Conservation (phyloP, 805 yeast genomes). For the Candida insectalens region DNA sequence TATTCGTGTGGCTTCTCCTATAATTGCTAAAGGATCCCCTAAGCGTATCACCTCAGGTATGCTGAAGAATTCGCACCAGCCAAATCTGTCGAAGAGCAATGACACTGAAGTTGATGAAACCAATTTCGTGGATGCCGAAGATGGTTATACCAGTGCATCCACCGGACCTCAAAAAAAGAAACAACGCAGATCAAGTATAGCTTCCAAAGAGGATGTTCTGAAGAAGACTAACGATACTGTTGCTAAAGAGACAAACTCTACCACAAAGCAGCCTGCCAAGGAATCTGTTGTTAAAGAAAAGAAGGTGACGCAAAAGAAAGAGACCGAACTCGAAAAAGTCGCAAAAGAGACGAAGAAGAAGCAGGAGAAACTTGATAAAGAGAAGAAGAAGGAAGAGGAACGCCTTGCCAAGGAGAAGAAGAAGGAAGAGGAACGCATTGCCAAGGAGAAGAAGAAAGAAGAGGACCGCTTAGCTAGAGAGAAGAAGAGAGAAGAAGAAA, state of each 20-base stretch:
- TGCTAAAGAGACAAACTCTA: background rate
- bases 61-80: slow-evolving; percentile 20
- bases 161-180: slow-evolving; percentile 5
- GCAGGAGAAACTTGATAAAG: background rate
- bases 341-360: background rate
- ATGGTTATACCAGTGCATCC: slow-evolving; percentile 12
- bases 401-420: background rate
- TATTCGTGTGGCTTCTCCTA: slow-evolving; percentile 20
- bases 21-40: slow-evolving; percentile 25
- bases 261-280: background rate
- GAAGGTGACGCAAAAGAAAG: background rate
- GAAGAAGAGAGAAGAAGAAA: slow-evolving; percentile 4
- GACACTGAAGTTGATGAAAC: slow-evolving; percentile 10
- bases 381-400: background rate
- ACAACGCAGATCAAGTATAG: slow-evolving; percentile 17
- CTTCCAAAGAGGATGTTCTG: slow-evolving; percentile 18
- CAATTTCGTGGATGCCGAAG: slow-evolving; percentile 8
- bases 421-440: background rate
- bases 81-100: slow-evolving; percentile 24
- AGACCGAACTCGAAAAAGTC: background rate
- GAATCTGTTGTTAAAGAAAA: slow-evolving; percentile 1
- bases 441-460: background rate
- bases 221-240: background rate
- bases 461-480: slow-evolving; percentile 1
- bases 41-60: slow-evolving; percentile 28